These are phyloP conservation scores for Pontederia crassipes DNA, from an alignment of 176 grass and related monocot genomes.

Conservation along the genomic window DNA sequence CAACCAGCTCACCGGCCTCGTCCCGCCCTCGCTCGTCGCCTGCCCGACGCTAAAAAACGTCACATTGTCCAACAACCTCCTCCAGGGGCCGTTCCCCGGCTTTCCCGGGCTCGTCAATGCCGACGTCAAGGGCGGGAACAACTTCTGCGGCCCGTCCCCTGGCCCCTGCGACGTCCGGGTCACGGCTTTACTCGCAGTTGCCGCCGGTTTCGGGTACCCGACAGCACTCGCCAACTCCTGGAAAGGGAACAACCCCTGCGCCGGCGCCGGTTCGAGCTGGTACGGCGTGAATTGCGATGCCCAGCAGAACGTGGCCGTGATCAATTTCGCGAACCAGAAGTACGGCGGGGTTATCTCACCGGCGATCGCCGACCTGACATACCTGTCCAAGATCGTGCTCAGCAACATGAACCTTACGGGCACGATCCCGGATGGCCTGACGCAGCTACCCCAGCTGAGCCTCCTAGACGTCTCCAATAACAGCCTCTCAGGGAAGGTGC, in stretches of 20 bases:
- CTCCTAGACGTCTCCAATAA: conserved; percentile 73
- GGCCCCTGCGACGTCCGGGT: conserved; percentile 42
- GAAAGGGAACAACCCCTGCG: conserved; percentile 54
- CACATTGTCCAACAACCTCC: conserved; percentile 54
- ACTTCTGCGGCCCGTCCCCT: conserved; percentile 33
- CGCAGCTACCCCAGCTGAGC: conserved; percentile 28
- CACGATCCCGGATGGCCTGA: conserved; percentile 49
- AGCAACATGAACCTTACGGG: conserved; percentile 58
- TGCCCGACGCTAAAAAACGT: conserved; percentile 28
- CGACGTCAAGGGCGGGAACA: conserved; percentile 41
- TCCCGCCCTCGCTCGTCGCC: conserved; percentile 37
- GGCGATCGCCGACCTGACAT: conserved; percentile 50
- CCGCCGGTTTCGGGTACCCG: conserved; percentile 68
- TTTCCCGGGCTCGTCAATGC: conserved; percentile 13
- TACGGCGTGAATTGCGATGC: conserved; percentile 38
- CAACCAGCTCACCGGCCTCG: conserved; percentile 57
- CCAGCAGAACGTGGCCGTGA: conserved; percentile 18
- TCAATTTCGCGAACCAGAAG: conserved; percentile 50
- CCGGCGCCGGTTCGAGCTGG: conserved; percentile 19
- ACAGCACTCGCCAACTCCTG: conserved; percentile 31
- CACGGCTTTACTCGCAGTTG: conserved; percentile 48
- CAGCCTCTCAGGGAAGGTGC: conserved; percentile 50
- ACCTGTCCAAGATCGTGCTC: conserved; percentile 38
- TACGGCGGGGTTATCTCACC: conserved; percentile 63
- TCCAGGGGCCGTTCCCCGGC: conserved; percentile 53